These are phyloP conservation scores for Lepidopterella palustris DNA, from an alignment of 495 filamentous ascomycete genomes.

Conservation along the genomic window DNA sequence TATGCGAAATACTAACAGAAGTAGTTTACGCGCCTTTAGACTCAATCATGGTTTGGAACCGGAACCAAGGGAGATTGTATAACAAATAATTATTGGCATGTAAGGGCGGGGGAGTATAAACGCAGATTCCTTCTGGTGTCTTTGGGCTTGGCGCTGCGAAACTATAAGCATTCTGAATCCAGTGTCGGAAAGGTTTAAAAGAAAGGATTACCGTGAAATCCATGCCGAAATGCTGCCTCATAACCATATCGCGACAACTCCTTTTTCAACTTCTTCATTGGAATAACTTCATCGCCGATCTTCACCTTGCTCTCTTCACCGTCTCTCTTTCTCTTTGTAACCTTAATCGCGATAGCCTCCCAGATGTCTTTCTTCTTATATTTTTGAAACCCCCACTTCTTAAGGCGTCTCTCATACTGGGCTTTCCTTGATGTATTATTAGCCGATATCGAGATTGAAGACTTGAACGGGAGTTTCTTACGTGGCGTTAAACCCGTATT, in stretches of 20 bases:
- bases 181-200: background rate
- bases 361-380: slow-evolving; percentile 1
- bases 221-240: background rate
- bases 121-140: background rate
- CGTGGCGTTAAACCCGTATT: background rate
- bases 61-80: slow-evolving; percentile 2
- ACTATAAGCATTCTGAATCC: background rate
- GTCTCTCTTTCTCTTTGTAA: slow-evolving; percentile 5
- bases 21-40: background rate
- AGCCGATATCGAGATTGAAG: background rate
- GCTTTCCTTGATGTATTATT: slow-evolving; percentile 3
- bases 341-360: background rate
- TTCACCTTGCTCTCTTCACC: slow-evolving; percentile 2
- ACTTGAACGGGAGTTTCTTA: background rate
- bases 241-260: slow-evolving; percentile 2
- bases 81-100: background rate
- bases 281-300: background rate
- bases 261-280: slow-evolving; percentile 1
- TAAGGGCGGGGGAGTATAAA: slow-evolving; percentile 1
- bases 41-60: background rate
- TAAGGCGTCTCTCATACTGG: slow-evolving; percentile 2
- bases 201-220: background rate
- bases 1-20: background rate
- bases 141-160: slow-evolving; percentile 3
- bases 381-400: slow-evolving; percentile 2